Conservation (phyloP, 495 filamentous ascomycete genomes). For the Hypomontagnella submonticulosa region DNA sequence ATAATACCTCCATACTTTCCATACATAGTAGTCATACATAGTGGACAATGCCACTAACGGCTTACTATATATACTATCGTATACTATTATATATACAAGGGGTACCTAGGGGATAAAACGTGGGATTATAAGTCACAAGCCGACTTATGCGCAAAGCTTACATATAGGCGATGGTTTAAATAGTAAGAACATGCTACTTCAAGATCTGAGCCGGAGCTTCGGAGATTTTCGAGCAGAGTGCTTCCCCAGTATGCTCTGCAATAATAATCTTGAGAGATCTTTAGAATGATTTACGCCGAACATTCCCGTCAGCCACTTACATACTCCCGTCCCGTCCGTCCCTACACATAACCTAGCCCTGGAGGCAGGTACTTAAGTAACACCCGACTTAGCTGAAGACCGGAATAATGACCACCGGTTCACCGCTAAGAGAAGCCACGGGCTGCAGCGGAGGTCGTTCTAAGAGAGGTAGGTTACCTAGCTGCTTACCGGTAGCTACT, state of each 20-base stretch:
- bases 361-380: too few relatives aligned
- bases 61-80: conserved; percentile 41
- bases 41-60: conserved; percentile 3
- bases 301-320: conserved; percentile 31
- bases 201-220: conserved; percentile 40
- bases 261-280: conserved; percentile 22
- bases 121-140: conserved; percentile 34
- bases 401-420: conserved; percentile 33
- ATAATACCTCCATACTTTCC: conserved; percentile 17
- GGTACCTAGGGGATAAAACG: conserved; percentile 26
- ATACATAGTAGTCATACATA: conserved; percentile 9
- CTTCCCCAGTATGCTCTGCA: conserved; percentile 27
- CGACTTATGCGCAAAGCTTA: conserved; percentile 35
- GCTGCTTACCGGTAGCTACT: too few relatives aligned
- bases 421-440: conserved; percentile 18
- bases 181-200: conserved; percentile 35
- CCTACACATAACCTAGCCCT: too few relatives aligned
- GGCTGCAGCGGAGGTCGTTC: too few relatives aligned
- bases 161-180: conserved; percentile 21
- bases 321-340: neutral
- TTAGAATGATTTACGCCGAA: conserved; percentile 35
- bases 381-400: conserved; percentile 11
- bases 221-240: conserved; percentile 38
- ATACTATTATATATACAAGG: conserved; percentile 23
- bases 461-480: too few relatives aligned